Percentiles rank a stretch among this genome's conserved stretches.
Conservation (phyloP, 768 basidiomycete species). For the Phylloporus rhodoxanthus region DNA sequence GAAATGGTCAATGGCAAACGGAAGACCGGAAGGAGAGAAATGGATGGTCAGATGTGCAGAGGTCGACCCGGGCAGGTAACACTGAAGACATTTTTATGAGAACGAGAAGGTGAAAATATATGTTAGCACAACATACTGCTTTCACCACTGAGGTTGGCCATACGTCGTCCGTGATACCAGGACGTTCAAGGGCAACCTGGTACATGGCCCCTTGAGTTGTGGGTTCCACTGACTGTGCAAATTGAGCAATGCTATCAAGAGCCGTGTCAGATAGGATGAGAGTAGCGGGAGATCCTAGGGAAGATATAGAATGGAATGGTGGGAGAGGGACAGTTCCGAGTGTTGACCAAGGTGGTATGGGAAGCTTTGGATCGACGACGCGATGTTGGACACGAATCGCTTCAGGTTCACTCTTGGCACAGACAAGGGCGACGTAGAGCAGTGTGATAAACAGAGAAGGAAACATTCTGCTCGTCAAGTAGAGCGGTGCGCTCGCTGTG, state of each 20-base stretch:
- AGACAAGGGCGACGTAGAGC: constrained; percentile 8
- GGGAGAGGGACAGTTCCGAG: constrained; percentile 25
- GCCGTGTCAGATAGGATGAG: constrained; percentile 40
- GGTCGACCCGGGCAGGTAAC: constrained; percentile 52
- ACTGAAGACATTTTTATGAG: constrained; percentile 39
- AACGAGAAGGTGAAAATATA: constrained; percentile 32
- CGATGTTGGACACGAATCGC: constrained; percentile 24
- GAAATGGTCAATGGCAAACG: constrained; percentile 71
- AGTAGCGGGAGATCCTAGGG: constrained; percentile 26
- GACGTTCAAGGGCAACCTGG: constrained; percentile 60
- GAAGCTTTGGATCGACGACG: constrained; percentile 29
- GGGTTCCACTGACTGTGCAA: constrained; percentile 37
- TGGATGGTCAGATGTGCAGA: constrained; percentile 58
- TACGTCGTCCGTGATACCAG: constrained; percentile 35
- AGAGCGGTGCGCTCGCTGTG: constrained; percentile 3
- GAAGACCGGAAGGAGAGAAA: constrained; percentile 38
- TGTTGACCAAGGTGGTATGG: constrained; percentile 21
- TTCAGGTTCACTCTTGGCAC: constrained; percentile 10
- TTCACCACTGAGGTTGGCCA: constrained; percentile 32
- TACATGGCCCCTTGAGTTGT: constrained; percentile 47
- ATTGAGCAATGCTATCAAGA: constrained; percentile 41
- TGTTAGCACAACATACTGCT: constrained; percentile 52
- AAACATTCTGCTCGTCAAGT: constrained; percentile 6
- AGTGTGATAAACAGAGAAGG: constrained; percentile 6
- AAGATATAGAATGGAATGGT: constrained; percentile 30